Percentiles rank a stretch among this genome's conserved stretches.
Conservation (phyloP, 306 rosid genomes). For the Styphnolobium japonicum region DNA sequence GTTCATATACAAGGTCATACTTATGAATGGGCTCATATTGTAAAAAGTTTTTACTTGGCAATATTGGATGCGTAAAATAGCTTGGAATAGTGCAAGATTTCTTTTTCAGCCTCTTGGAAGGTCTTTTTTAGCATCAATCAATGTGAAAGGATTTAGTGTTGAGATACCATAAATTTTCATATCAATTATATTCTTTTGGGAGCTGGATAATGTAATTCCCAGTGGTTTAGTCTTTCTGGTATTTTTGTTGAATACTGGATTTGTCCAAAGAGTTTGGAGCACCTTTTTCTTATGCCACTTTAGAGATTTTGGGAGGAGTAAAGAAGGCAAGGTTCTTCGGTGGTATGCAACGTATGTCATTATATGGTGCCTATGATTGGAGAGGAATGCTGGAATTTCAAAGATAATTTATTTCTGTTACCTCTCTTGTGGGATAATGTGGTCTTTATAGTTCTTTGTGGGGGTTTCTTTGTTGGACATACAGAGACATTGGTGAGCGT, state of each 20-base stretch:
- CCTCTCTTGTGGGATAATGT: neutral
- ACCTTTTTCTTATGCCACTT: neutral
- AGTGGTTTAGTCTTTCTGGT: neutral
- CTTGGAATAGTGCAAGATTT: neutral
- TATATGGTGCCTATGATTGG: neutral
- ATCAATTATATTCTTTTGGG: neutral
- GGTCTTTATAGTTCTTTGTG: neutral
- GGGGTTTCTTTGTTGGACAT: neutral
- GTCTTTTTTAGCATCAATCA: neutral
- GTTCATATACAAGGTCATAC: too few relatives aligned
- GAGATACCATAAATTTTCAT: neutral
- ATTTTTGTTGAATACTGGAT: neutral
- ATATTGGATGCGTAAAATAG: neutral
- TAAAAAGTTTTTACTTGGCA: neutral
- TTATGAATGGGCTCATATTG: neutral
- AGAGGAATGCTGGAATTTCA: neutral
- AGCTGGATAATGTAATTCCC: conserved; percentile 4
- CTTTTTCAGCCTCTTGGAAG: neutral
- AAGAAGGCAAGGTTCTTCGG: conserved; percentile 8
- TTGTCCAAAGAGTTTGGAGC: neutral
- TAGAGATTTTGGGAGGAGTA: neutral
- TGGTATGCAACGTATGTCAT: neutral
- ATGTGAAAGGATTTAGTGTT: neutral
- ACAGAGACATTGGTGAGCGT: neutral
- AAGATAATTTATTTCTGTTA: neutral